Evolutionary conservation across 1,139 yeast genomes (phyloP).

Genomic region (Lodderomyces orthopsilosis): DNA sequence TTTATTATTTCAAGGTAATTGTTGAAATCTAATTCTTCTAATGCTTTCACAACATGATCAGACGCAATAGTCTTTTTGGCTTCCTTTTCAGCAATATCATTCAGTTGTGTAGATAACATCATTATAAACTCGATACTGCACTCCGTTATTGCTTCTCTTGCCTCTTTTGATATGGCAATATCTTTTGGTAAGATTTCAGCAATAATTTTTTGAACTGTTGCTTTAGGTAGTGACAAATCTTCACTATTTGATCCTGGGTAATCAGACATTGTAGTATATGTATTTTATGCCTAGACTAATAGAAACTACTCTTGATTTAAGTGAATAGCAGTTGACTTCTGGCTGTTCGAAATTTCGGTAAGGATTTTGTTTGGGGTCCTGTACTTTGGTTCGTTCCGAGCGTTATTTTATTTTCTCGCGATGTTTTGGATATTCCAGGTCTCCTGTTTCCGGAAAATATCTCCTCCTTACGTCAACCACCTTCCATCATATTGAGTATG

Average conservation of each 20-base stretch:
- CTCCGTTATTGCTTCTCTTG: slow-evolving; percentile 92
- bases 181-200: slow-evolving; percentile 87
- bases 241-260: slow-evolving; percentile 36
- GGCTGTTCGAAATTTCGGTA: too few species aligned
- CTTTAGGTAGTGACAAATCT: slow-evolving; percentile 53
- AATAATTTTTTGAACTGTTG: slow-evolving; percentile 93
- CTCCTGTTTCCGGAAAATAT: too few species aligned
- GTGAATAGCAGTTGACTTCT: too few species aligned
- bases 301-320: too few species aligned
- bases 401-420: neutral
- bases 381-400: neutral
- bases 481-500: neutral
- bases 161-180: slow-evolving; percentile 85
- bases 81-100: slow-evolving; percentile 95
- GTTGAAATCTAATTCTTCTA: slow-evolving; percentile 82
- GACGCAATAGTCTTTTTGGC: slow-evolving; percentile 95
- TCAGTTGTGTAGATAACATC: slow-evolving; percentile 90
- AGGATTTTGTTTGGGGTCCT: too few species aligned
- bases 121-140: slow-evolving; percentile 95
- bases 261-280: slow-evolving; percentile 38
- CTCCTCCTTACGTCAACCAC: neutral
- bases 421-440: too few species aligned
- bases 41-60: slow-evolving; percentile 91
- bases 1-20: slow-evolving; percentile 83
- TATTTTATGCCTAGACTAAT: too few species aligned